These are phyloP conservation scores for Herpetomonas muscarum DNA, from an alignment of 208 protist genomes.

Conservation along the genomic window DNA sequence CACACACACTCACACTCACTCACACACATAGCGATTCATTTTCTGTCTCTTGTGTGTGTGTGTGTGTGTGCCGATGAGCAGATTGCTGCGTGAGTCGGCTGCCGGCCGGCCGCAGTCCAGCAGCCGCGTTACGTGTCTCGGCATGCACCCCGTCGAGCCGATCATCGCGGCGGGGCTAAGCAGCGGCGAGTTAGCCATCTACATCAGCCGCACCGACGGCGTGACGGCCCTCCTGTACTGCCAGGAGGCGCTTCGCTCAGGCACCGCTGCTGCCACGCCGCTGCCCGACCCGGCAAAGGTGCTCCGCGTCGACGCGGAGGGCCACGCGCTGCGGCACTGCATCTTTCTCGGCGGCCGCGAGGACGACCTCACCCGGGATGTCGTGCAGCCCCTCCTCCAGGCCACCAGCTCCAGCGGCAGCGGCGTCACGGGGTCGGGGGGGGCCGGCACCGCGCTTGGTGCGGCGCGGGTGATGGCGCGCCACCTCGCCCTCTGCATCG, in stretches of 20 bases:
- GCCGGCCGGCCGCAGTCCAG: background rate
- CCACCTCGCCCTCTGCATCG: background rate
- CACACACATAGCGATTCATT: background rate
- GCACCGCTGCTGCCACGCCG: background rate
- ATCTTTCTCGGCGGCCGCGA: constrained; percentile 26
- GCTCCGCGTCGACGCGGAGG: constrained; percentile 8
- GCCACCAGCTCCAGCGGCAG: no score
- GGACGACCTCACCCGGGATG: constrained; percentile 24
- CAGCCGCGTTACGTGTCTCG: constrained; percentile 23
- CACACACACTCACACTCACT: background rate
- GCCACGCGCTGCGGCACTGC: constrained; percentile 24
- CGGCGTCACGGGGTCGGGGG: background rate
- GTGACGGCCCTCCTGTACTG: constrained; percentile 25
- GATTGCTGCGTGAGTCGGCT: background rate
- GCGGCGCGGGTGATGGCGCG: constrained; percentile 1
- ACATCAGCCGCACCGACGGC: constrained; percentile 20
- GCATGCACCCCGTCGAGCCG: constrained; percentile 34
- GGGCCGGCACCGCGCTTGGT: constrained; percentile 3
- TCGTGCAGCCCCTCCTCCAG: constrained; percentile 16
- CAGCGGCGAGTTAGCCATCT: constrained; percentile 28
- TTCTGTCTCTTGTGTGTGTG: no score
- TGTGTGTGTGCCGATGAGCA: constrained; percentile 1
- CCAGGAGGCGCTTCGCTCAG: constrained; percentile 11
- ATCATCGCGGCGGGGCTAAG: constrained; percentile 21
- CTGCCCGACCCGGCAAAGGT: constrained; percentile 19